phyloP scores from a whole-genome alignment of 2,329 filamentous ascomycete genomes.

The Fusarium oligoseptatum region DNA sequence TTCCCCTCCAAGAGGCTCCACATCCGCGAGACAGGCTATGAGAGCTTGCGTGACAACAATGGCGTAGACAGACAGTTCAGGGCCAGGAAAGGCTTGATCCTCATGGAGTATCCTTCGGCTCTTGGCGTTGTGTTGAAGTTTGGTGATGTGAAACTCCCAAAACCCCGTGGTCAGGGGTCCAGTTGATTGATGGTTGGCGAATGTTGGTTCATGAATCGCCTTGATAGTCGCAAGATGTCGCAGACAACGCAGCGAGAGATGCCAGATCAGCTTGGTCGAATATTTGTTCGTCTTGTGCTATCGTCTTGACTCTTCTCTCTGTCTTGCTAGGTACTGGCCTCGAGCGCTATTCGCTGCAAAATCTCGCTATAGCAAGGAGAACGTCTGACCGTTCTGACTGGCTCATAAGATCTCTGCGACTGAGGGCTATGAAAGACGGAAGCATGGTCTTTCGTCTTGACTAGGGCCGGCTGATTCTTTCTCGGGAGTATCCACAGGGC shows the following conservation, averaged over 20 bases:
- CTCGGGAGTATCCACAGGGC: conserved; percentile 49
- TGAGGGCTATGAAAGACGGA: conserved; percentile 61
- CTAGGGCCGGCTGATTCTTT: conserved; percentile 49
- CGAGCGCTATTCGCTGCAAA: conserved; percentile 71
- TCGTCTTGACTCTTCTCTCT: conserved; percentile 69
- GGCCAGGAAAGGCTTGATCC: conserved; percentile 5
- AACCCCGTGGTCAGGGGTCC: conserved; percentile 16
- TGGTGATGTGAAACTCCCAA: conserved; percentile 24
- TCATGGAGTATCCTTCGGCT: conserved; percentile 9
- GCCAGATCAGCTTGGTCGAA: conserved; percentile 61
- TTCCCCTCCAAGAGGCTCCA: conserved; percentile 2
- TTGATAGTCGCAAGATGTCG: conserved; percentile 48
- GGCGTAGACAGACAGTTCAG: conserved; percentile 22
- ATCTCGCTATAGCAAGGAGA: conserved; percentile 66
- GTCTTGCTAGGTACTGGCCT: conserved; percentile 74
- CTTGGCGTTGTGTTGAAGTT: conserved; percentile 18
- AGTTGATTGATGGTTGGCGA: conserved; percentile 30
- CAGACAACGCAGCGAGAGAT: conserved; percentile 57
- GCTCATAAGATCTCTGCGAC: conserved; percentile 60
- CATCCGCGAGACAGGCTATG: conserved; percentile 16
- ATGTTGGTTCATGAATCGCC: conserved; percentile 42
- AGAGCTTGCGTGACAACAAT: conserved; percentile 22
- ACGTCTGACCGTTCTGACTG: conserved; percentile 54
- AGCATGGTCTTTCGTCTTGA: conserved; percentile 50
- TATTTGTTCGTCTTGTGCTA: conserved; percentile 73